Base-by-base conservation (phyloP, 164 flowering plant genomes). In the Houttuynia cordata region DNA sequence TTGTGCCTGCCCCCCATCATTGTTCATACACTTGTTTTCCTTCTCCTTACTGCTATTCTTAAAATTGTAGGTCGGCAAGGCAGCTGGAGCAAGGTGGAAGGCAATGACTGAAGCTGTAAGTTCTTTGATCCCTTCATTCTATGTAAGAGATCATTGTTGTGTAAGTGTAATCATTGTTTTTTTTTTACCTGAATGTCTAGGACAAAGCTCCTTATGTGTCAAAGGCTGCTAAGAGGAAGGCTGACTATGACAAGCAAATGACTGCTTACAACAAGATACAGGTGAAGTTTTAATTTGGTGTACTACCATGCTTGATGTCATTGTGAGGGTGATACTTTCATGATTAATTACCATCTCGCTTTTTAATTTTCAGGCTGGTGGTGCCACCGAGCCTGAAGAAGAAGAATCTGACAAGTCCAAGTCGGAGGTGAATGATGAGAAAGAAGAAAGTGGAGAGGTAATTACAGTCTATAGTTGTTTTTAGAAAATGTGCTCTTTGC, bases 71-170 rank as follows among this genome's bases (percentile, higher is more conserved):
- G 93, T 89, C 14, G 94, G 97, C 3, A 89, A 89, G 73, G 94
- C 97, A 45, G 97, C 79, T 62, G 97, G 97, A 53, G 87, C 75
- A 18, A 85, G 75, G 62, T 89, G 94, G 97, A 89, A 86, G 59
- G 74, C 81, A 4, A 13, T 89, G 83, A 62, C 84, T 0, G 79
- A 75, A 0, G 82, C 74, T 63, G 91, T 83, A 62, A 76, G 86
- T 69, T 49, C 0, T 59, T 0, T 59, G 37, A 2, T 6, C 6
- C 37, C 6, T 30, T 6, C 37, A 2, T 6, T 30, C 6, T 30
- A 30, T 2, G 37, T 30, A 30, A 30, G 4, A 30, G 37, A 2
- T 2, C 37, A 2, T 6, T 2, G 6, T 2, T 30, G 6, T 30
- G 37, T 30, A 2, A 30, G 37, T 2, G 6, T 30, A 2, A 2